Evolutionary conservation across 2,329 filamentous ascomycete species (phyloP), one percentile per base, ranked within the genome.

Genomic region (Ophiostoma pallidulum): DNA sequence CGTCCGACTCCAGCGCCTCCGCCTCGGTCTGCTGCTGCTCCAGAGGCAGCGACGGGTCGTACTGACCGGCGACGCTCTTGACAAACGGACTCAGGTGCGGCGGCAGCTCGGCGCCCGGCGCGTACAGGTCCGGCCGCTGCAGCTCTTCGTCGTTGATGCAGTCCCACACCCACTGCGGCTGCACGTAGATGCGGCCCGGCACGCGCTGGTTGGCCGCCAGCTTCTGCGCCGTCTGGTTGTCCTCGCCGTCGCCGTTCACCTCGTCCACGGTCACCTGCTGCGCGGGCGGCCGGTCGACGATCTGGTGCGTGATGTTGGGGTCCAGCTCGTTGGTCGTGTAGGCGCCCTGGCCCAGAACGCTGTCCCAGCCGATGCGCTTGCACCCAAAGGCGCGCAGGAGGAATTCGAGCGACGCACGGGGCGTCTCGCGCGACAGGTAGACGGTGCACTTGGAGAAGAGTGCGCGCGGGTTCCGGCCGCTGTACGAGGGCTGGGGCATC

Each of bases 131-230:
- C 28, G 90, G 80, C 55, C 85, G 77, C 63, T 96, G 82, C 48
- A 98, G 71, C 65, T 91, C 88, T 53, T 88, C 87, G 39, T 92
- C 86, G 63, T 98, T 98, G 63, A 95, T 71, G 59, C 86, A 91
- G 62, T 98, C 92, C 92, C 92, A 98, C 4, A 98, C 81, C 91
- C 94, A 98, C 64, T 98, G 92, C 18, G 92, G 92, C 69, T 98
- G 92, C 48, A 98, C 70, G 58, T 98, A 98, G 54, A 81, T 88
- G 55, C 92, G 78, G 31, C 91, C 91, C n/a, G 91, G 89, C 52
- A 97, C 84, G 52, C 89, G 80, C 54, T 80, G 80, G 59, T 86
- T 84, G 50, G 65, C 65, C 22, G 63, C 71, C 47, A 80, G 67
- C 62, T 74, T 77, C 62, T 74, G 77, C 41, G 69, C 69, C 53